A percentile compares a stretch with the other conserved stretches of the same genome.
These are phyloP conservation scores for Tetrastigma voinierianum DNA, from an alignment of 164 flowering plant species.

Conservation along the genomic window DNA sequence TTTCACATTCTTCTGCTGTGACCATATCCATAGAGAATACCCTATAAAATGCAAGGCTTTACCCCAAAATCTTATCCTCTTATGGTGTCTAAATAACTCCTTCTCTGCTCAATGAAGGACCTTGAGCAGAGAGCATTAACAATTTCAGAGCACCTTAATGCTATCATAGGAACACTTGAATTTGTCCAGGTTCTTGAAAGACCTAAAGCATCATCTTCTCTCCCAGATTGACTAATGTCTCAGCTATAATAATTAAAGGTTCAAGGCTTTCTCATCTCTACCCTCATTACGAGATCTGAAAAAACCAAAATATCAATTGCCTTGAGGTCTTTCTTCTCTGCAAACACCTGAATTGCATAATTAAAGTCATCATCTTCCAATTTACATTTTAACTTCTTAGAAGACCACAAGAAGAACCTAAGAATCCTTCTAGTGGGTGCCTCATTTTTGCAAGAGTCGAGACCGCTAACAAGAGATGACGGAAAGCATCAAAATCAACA, in stretches of 20 bases:
- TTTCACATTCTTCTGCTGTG: conserved; percentile 51
- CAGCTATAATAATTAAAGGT: conserved; percentile 58
- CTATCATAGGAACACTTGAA: conserved; percentile 56
- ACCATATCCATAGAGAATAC: conserved; percentile 69
- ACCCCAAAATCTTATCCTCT: conserved; percentile 37
- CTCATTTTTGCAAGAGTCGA: conserved; percentile 49
- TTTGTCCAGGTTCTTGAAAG: conserved; percentile 69
- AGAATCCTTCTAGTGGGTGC: conserved; percentile 65
- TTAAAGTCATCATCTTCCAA: conserved; percentile 54
- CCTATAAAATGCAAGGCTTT: conserved; percentile 45
- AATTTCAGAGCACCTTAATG: conserved; percentile 42
- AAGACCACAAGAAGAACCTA: conserved; percentile 74
- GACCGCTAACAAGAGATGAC: conserved; percentile 41
- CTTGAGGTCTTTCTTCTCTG: conserved; percentile 51
- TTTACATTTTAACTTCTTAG: conserved; percentile 22
- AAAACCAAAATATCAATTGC: conserved; percentile 61
- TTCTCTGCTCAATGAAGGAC: conserved; percentile 71
- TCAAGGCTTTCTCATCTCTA: conserved; percentile 44
- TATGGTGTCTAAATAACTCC: conserved; percentile 60
- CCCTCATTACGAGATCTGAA: conserved; percentile 49
- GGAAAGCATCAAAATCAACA: conserved; percentile 26
- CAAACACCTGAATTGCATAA: conserved; percentile 44
- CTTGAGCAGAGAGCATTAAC: conserved; percentile 67
- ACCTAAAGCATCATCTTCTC: conserved; percentile 72
- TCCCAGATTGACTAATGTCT: conserved; percentile 52